Evolutionary conservation across 2,329 filamentous ascomycete species (phyloP), one percentile per base, ranked within the genome.

Genomic region (Ophiostoma fasciatum): DNA sequence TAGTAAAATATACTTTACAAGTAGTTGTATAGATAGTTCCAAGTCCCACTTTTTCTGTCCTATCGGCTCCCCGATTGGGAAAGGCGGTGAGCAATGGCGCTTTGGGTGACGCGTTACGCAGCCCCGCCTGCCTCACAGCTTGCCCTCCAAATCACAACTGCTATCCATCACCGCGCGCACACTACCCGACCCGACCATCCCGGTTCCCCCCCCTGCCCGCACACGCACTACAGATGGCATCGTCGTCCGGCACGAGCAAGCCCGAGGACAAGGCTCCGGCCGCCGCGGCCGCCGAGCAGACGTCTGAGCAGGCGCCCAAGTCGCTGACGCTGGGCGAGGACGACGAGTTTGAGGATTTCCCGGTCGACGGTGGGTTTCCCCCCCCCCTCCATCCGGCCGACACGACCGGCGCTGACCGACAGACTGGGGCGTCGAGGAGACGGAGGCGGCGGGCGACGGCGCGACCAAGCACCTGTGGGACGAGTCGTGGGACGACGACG

Each of bases 401-500:
- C 18, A 14, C 11, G 18, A 15, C 10, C 23, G 15, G 7, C 12
- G 12, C 9, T 23, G 9, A 20, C 27, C 15, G 9, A 13, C 49
- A 93, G 90, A 96, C 61, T 98, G 90, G 90, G 68, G 78, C 36
- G 78, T 85, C 57, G 84, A 94, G 54, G 87, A 94, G 54, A 83
- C 83, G 42, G 84, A 94, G 55, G 79, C 78, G 38, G 81, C 80
- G 2, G 36, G 36, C 39, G 68, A 71, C 51, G 74, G 68, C 42
- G 74, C 64, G 48, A 73, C 77, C 41, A 68, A 65, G 45, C 87
- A 96, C 63, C 66, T 98, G 37, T 98, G 90, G 90, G 90, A 98
- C 61, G 90, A 98, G 68, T 94, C 85, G 68, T 98, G 90, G 90
- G 90, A 98, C 54, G 90, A 98, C 53, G 88, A 96, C 56, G 90